A percentile compares a stretch with the other conserved stretches of the same genome.
phyloP scores from a whole-genome alignment of 495 filamentous ascomycete species.

The Penicillium pulvis region DNA sequence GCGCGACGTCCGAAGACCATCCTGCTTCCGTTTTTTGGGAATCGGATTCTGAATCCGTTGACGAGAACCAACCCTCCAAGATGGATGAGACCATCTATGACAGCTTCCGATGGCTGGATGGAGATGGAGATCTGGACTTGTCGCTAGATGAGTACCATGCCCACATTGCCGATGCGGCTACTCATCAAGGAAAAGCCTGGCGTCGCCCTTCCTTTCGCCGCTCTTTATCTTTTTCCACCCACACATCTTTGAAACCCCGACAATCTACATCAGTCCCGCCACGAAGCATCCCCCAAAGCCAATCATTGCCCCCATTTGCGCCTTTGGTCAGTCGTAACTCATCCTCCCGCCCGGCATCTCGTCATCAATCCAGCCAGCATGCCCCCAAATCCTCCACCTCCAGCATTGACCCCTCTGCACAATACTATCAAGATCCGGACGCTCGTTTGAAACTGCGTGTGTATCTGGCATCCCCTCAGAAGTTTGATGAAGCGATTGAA shows the following conservation, averaged over 20 bases:
- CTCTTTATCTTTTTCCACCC: slow-evolving; percentile 45
- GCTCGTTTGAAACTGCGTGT: slow-evolving; percentile 82
- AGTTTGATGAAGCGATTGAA: slow-evolving; percentile 93
- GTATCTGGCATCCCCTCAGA: slow-evolving; percentile 89
- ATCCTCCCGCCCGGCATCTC: slow-evolving; percentile 37
- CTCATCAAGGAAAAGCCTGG: slow-evolving; percentile 19
- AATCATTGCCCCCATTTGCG: slow-evolving; percentile 20
- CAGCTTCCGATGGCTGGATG: slow-evolving; percentile 78
- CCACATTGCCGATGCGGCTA: slow-evolving; percentile 39
- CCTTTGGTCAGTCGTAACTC: slow-evolving; percentile 37
- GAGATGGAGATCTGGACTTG: slow-evolving; percentile 73
- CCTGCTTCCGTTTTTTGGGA: slow-evolving; percentile 35
- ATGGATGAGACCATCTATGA: slow-evolving; percentile 62
- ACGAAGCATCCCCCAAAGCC: slow-evolving; percentile 22
- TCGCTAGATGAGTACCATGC: slow-evolving; percentile 59
- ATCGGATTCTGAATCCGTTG: slow-evolving; percentile 34
- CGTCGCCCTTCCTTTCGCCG: slow-evolving; percentile 49
- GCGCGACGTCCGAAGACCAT: slow-evolving; percentile 21
- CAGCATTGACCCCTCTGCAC: slow-evolving; percentile 70
- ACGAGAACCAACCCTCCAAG: slow-evolving; percentile 34
- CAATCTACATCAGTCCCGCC: slow-evolving; percentile 20
- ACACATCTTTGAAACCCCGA: slow-evolving; percentile 18
- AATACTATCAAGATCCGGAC: slow-evolving; percentile 90
- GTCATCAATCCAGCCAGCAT: slow-evolving; percentile 29
- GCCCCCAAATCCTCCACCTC: slow-evolving; percentile 46